Evolutionary conservation across 148 eudicot genomes (phyloP).

Genomic region (Suaeda aralocaspica): DNA sequence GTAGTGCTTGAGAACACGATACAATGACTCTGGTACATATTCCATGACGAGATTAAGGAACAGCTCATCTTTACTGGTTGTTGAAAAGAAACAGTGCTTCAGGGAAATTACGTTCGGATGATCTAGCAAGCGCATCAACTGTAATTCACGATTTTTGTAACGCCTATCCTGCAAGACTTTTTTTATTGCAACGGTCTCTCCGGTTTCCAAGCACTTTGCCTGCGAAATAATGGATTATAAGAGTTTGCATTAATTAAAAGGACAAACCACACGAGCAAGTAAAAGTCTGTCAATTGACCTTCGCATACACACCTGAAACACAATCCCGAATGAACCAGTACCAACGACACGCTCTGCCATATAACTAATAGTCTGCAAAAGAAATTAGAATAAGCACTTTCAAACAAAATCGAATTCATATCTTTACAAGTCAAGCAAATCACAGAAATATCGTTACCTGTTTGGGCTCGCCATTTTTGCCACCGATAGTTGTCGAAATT

Average conservation of each 20-base stretch:
- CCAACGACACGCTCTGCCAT: conserved; percentile 92
- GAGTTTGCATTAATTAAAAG: conserved; percentile 1
- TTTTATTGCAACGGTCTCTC: conserved; percentile 74
- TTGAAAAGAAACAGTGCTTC: conserved; percentile 82
- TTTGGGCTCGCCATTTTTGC: conserved; percentile 89
- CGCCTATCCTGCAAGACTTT: conserved; percentile 80
- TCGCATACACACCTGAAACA: conserved; percentile 52
- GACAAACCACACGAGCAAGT: not conserved
- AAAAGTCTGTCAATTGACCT: not conserved
- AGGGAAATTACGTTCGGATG: conserved; percentile 69
- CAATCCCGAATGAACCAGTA: conserved; percentile 84
- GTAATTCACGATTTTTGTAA: conserved; percentile 74
- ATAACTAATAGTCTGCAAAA: conserved; percentile 65
- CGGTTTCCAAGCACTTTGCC: conserved; percentile 88
- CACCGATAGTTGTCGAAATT: conserved; percentile 82
- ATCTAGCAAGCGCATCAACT: conserved; percentile 73
- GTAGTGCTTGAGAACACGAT: conserved; percentile 67
- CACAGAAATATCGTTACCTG: conserved; percentile 36
- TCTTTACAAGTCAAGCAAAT: not conserved
- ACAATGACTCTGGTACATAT: conserved; percentile 72
- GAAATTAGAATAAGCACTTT: conserved; percentile 1
- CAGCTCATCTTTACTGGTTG: conserved; percentile 73
- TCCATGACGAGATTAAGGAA: conserved; percentile 83
- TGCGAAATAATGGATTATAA: conserved; percentile 20
- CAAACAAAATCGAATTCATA: not conserved